A percentile compares a stretch with the other conserved stretches of the same genome.
phyloP scores from a whole-genome alignment of 768 basidiomycete genomes.

The Agaricus subrufescens region DNA sequence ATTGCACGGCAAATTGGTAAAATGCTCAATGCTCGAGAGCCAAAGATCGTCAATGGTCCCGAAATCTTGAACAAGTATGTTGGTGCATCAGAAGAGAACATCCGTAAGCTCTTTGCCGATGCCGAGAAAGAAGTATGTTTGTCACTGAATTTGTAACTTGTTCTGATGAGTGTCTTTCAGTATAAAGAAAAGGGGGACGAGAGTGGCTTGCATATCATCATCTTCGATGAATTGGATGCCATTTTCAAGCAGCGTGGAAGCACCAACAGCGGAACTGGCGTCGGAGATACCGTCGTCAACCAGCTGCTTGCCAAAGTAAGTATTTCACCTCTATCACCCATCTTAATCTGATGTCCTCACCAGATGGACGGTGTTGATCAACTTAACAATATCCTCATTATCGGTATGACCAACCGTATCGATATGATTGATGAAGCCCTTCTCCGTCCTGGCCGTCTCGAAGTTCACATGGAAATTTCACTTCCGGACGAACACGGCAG shows the following conservation, averaged over 20 bases:
- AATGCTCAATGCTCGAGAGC: conserved; percentile 97
- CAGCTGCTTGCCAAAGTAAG: conserved; percentile 92
- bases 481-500: conserved; percentile 93
- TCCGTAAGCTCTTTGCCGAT: conserved; percentile 95
- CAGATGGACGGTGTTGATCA: conserved; percentile 99
- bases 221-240: conserved; percentile 98
- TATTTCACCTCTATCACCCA: background rate
- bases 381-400: conserved; percentile 97
- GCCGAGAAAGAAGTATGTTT: conserved; percentile 75
- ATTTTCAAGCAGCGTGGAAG: conserved; percentile 99
- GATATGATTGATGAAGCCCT: conserved; percentile 99
- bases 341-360: background rate
- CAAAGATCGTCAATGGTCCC: conserved; percentile 97
- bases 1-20: conserved; percentile 99
- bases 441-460: conserved; percentile 94
- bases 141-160: background rate
- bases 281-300: conserved; percentile 98
- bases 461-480: conserved; percentile 99
- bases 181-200: conserved; percentile 98
- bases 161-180: conserved; percentile 18
- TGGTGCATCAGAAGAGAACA: conserved; percentile 95
- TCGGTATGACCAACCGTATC: conserved; percentile 97
- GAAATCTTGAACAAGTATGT: conserved; percentile 98
- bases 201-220: conserved; percentile 97
- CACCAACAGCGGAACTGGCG: conserved; percentile 86